phyloP scores from a whole-genome alignment of 2,329 filamentous ascomycete genomes.

The Clonostachys solani region DNA sequence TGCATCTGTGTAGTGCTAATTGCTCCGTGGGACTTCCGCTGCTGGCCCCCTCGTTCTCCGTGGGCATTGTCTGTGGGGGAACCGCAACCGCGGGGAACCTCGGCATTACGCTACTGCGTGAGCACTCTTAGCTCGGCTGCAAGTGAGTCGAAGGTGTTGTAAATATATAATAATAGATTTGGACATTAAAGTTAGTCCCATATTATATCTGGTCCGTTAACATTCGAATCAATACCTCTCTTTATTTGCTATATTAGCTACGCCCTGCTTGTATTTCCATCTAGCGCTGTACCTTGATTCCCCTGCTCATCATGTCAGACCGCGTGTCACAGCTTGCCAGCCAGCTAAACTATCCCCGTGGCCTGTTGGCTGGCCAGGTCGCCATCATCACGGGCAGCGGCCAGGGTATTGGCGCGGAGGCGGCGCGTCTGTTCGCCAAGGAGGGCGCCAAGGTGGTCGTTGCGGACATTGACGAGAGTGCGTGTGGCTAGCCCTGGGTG shows the following conservation, averaged over 20 bases:
- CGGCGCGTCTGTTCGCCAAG: constrained; percentile 77
- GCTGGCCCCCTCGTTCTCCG: neutral
- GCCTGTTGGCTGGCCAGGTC: constrained; percentile 73
- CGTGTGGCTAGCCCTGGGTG: constrained; percentile 11
- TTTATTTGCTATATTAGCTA: too few species aligned
- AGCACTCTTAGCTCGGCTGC: neutral
- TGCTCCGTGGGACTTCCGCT: too few species aligned
- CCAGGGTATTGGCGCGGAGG: constrained; percentile 85
- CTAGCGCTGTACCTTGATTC: too few species aligned
- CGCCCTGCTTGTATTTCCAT: too few species aligned
- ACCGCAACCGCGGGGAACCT: too few species aligned
- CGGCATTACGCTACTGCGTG: neutral
- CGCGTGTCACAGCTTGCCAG: constrained; percentile 68
- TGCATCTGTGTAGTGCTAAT: too few species aligned
- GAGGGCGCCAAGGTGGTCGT: constrained; percentile 84
- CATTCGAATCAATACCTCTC: too few species aligned
- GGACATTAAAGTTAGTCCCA: too few species aligned
- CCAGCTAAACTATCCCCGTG: constrained; percentile 79
- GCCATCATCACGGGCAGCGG: constrained; percentile 86
- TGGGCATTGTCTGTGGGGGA: neutral
- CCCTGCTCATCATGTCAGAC: constrained; percentile 36
- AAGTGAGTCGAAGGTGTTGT: too few species aligned
- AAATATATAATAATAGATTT: too few species aligned
- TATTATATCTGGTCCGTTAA: too few species aligned
- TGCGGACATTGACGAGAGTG: constrained; percentile 75